Evolutionary conservation across 345 rosid genomes (phyloP), one percentile per base, ranked within the genome.

Genomic region (Dovyalis caffra): DNA sequence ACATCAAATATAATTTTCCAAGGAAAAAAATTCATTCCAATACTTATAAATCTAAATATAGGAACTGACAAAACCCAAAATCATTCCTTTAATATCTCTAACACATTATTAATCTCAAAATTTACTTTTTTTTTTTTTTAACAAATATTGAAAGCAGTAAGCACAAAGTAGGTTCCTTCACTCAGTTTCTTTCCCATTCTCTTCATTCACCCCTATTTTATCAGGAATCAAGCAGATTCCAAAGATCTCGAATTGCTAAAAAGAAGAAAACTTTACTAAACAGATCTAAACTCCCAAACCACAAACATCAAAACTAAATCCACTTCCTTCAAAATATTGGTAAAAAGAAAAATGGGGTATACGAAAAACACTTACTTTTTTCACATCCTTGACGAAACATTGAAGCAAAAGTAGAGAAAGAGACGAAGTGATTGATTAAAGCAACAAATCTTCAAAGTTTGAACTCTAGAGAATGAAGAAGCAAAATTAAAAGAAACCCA

Each of bases 271-370:
- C 26, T 62, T 68, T 29, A 33, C 32, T 71, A 74, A 56, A 66
- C 82, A 84, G 86, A 86, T 86, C 87, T 84, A 78, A 72, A 61
- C 65, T 45, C 1, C 0, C 62, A 61, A 74, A 60, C 9, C 56
- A 64, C n/a, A 67, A n/a, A 43, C 49, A 26, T 21, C 40, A 40
- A 70, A n/a, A 69, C 23, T 21, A 32, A 45, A 31, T 31, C 25
- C 47, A 53, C 40, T 66, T 23, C 57, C 28, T 56, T 61, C 35
- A 32, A 45, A 6, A 33, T 58, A 74, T 43, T 33, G 64, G 31
- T n/a, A n/a, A 45, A 49, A 64, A 31, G 6, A 16, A 64, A 33
- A 56, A 56, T 23, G 61, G 28, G 61, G 61, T 26, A 33, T 20
- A 47, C 31, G 11, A 68, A 53, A 40, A 10, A 75, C 58, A 68